Base-by-base conservation (phyloP, 139 green algal species). In the Chlamydomonas sphaeroides region DNA sequence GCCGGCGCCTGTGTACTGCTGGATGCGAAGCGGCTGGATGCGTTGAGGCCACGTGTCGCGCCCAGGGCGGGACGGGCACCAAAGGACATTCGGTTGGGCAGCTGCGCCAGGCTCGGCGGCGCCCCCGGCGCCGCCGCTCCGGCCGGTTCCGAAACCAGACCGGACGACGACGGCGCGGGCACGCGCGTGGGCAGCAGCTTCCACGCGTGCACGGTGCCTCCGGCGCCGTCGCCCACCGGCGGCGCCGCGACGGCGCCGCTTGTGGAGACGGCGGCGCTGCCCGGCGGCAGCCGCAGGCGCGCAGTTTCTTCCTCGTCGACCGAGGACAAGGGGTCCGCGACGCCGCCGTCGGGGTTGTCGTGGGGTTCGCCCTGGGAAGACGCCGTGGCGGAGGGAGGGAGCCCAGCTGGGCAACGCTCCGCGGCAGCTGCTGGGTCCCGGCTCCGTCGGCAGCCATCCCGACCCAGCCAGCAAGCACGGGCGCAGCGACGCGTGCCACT, bases 21-120 rank as follows among this genome's bases (percentile, higher is more conserved):
- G n/a, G n/a, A n/a, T n/a, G 75, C 75, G 6, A 82, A 32, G 36
- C 75, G 75, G 75, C 75, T 82, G 21, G 75, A 82, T 0, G n/a
- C 14, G 75, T 71, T 82, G 41, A 8, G 25, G 2, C 32, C 59
- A 1, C 75, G 75, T 7, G 75, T 73, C 15, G 32, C 45, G 0
- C 8, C 42, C 41, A 82, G 45, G 20, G 63, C 28, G 26, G 75
- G 61, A 5, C 75, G 62, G 10, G 42, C 41, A n/a, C 74, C 75
- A 3, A 62, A 30, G 10, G 39, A 57, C 56, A 62, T 62, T 21
- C 56, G 56, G 23, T 26, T 56, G 49, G 49, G 49, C 49, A 56
- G 21, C 18, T 56, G 21, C 18, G 18, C 49, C 7, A 56, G 49
- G 18, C 18, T 20, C 6, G 49, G 49, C 21, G 49, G 49, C 49